Evolutionary conservation across 1,284 basidiomycete species (phyloP).

Genomic region (Papiliotrema laurentii): DNA sequence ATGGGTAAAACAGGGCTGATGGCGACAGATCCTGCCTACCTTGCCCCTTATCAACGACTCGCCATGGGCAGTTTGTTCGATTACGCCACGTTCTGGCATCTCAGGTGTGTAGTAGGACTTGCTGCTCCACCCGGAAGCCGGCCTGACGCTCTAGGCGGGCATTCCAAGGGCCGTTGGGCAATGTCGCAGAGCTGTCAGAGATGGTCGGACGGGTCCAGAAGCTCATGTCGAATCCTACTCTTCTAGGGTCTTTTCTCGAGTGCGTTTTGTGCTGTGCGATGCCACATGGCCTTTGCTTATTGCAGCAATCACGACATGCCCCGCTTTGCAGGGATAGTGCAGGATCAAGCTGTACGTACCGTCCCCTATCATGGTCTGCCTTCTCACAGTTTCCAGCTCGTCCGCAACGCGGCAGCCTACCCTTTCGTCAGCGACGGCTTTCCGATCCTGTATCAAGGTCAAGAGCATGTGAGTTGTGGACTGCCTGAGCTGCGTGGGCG

Average conservation of each 20-base stretch:
- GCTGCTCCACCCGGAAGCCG: neutral
- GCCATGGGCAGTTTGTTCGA: slow-evolving; percentile 55
- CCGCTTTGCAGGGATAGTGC: slow-evolving; percentile 39
- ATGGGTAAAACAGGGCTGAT: slow-evolving; percentile 1
- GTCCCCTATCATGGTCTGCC: neutral
- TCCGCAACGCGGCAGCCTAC: slow-evolving; percentile 50
- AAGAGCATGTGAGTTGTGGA: slow-evolving; percentile 47
- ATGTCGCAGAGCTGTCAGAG: slow-evolving; percentile 33
- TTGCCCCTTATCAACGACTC: slow-evolving; percentile 45
- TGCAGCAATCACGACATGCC: slow-evolving; percentile 49
- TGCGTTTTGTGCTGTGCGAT: slow-evolving; percentile 14
- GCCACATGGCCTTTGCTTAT: slow-evolving; percentile 3
- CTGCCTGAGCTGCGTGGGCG: neutral
- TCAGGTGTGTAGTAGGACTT: slow-evolving; percentile 48
- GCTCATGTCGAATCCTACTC: slow-evolving; percentile 40
- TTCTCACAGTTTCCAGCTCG: slow-evolving; percentile 24
- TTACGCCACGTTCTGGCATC: slow-evolving; percentile 55
- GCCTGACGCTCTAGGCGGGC: slow-evolving; percentile 30
- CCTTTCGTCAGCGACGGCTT: slow-evolving; percentile 53
- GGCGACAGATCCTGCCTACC: slow-evolving; percentile 40
- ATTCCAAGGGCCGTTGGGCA: slow-evolving; percentile 30
- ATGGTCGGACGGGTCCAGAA: slow-evolving; percentile 38
- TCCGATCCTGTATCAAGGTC: slow-evolving; percentile 58
- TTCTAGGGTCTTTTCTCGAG: slow-evolving; percentile 51
- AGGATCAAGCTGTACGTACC: slow-evolving; percentile 35